phyloP scores from a whole-genome alignment of 2,329 filamentous ascomycete species.

The Incumbomyces delicatus region DNA sequence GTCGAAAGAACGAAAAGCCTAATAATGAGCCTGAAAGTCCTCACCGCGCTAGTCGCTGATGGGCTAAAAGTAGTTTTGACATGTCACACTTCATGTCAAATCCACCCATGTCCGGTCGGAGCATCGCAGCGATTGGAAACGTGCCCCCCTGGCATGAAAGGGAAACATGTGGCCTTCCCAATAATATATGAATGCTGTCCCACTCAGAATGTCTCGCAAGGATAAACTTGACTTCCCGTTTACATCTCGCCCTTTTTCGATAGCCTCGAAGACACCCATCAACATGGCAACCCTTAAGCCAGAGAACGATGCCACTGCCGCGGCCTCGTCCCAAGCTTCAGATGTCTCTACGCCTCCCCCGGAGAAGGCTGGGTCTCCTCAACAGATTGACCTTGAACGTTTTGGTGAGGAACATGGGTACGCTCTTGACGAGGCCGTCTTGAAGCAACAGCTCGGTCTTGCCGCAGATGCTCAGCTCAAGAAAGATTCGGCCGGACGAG shows the following conservation, averaged over 20 bases:
- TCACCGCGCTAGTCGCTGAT: not conserved
- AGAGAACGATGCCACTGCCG: not conserved
- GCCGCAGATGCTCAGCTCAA: slow-evolving; percentile 24
- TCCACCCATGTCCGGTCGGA: not conserved
- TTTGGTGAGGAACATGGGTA: slow-evolving; percentile 21
- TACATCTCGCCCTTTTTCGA: no score
- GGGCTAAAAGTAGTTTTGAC: not conserved
- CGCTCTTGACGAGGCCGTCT: slow-evolving; percentile 17
- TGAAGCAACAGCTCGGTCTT: slow-evolving; percentile 16
- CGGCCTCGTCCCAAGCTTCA: not conserved
- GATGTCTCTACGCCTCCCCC: slow-evolving; percentile 3
- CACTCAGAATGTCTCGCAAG: no score
- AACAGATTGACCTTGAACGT: slow-evolving; percentile 18
- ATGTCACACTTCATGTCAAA: not conserved
- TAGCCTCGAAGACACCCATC: not conserved
- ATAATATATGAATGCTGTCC: no score
- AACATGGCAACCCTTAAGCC: slow-evolving; percentile 4
- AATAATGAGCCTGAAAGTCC: not conserved
- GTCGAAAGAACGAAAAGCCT: no score
- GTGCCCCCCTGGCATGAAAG: no score
- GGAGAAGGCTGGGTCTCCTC: not conserved
- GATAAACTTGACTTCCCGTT: no score
- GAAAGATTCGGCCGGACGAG: slow-evolving; percentile 31
- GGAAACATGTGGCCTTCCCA: no score
- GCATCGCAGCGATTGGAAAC: not conserved